Conservation (phyloP, 805 yeast genomes). For the Lipomyces lipofer region DNA sequence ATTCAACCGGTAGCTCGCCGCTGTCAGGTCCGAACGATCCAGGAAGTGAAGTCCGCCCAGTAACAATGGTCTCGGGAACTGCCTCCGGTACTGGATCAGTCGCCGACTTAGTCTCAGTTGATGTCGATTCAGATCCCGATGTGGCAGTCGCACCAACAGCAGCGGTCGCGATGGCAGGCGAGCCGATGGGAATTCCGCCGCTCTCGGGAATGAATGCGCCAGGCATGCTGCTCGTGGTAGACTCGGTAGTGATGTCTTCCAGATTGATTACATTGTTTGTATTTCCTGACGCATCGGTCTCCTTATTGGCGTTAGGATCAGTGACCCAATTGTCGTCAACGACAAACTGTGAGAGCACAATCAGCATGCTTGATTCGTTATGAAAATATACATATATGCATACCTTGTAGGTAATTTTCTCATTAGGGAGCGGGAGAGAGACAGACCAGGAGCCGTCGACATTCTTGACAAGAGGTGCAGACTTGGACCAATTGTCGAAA, state of each 20-base stretch:
- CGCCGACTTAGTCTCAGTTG: too few relatives aligned
- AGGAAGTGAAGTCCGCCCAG: too few relatives aligned
- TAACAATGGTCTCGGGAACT: background rate
- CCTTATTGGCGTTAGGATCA: constrained; percentile 44
- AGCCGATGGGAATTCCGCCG: constrained; percentile 39
- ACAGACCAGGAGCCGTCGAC: constrained; percentile 61
- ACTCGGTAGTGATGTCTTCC: constrained; percentile 39
- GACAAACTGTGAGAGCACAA: constrained; percentile 50
- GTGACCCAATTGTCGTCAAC: constrained; percentile 69
- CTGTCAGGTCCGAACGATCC: too few relatives aligned
- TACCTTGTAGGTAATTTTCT: constrained; percentile 48
- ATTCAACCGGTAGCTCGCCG: too few relatives aligned
- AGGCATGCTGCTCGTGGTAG: constrained; percentile 4
- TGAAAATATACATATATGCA: constrained; percentile 1
- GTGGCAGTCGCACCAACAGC: background rate
- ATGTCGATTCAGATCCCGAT: background rate
- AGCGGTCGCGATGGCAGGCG: constrained; percentile 10
- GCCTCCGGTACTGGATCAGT: too few relatives aligned
- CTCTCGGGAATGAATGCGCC: constrained; percentile 43
- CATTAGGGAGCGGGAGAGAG: constrained; percentile 54
- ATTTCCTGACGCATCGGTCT: constrained; percentile 53
- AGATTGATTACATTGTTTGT: constrained; percentile 52
- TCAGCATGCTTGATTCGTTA: too few relatives aligned
- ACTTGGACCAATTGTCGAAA: constrained; percentile 66
- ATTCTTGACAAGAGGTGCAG: constrained; percentile 60